Percentiles rank a stretch among this genome's conserved stretches.
Conservation (phyloP, 129 eudicot species). For the Centella asiatica region DNA sequence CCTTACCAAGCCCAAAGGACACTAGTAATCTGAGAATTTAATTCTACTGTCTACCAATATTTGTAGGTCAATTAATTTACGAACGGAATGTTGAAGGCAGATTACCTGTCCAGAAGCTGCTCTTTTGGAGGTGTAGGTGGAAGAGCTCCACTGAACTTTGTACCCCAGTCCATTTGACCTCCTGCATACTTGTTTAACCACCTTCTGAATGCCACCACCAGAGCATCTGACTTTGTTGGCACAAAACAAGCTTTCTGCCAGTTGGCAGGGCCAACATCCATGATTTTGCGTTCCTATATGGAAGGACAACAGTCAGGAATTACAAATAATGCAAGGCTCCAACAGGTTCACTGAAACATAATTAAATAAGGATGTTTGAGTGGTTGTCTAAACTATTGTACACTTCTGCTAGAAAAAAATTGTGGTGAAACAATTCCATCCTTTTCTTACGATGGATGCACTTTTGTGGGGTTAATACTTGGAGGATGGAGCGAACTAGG, state of each 20-base stretch:
- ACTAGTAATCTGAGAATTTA: background rate
- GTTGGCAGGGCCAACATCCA: conserved; percentile 45
- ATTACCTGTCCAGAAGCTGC: conserved; percentile 68
- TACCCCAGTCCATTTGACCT: conserved; percentile 56
- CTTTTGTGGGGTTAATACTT: too few species aligned
- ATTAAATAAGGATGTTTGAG: background rate
- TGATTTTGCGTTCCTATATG: conserved; percentile 59
- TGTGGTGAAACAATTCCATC: background rate
- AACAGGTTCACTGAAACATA: background rate
- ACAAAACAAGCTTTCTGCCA: conserved; percentile 76
- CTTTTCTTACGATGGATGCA: background rate
- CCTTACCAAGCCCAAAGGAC: background rate
- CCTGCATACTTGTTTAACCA: conserved; percentile 71
- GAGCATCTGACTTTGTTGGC: conserved; percentile 78
- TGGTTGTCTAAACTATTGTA: background rate
- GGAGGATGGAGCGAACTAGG: background rate
- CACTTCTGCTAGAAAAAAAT: background rate
- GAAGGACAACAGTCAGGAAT: background rate
- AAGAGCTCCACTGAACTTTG: conserved; percentile 37
- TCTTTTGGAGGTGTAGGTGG: conserved; percentile 80
- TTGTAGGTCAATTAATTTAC: background rate
- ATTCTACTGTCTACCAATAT: background rate
- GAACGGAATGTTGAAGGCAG: background rate
- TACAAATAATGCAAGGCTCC: background rate
- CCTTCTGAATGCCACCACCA: conserved; percentile 58